Base-by-base conservation (phyloP, 352 stramenopile species). In the Phytophthora cajani region DNA sequence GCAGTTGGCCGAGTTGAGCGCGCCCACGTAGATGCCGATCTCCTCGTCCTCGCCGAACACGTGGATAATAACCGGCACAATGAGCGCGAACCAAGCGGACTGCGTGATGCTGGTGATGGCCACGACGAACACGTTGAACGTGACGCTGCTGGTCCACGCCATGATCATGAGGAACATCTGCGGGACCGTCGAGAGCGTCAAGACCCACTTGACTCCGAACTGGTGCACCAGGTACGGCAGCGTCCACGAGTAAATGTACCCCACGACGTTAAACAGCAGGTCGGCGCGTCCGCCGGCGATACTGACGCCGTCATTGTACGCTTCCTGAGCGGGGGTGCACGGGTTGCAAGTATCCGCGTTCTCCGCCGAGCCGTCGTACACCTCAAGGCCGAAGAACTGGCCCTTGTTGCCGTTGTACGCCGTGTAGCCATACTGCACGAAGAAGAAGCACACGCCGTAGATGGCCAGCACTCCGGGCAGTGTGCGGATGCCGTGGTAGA, bases 1-100 rank as follows among this genome's bases (percentile, higher is more conserved):
- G 69, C 81, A 90, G 47, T 87, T 87, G 8, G 85, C 81, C n/a
- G 82, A 91, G 71, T 91, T 93, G 58, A 93, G 67, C 7, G 82
- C 82, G 1, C 85, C 85, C 7, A 89, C 80, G 63, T 86, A 91
- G 51, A 92, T 79, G 3, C 85, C 85, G 19, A 91, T 81, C 12
- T 85, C 72, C 9, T 69, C 67, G 0, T 74, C 72, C 2, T 75
- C 56, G 8, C 85, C 85, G 25, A 87, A 81, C 2, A 90, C 72
- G 64, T 91, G 81, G 30, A 92, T 71, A 16, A 90, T 86, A 0
- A 91, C 63, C 0, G 85, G 85, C 59, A 90, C 82, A 30, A 87
- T 65, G 36, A 91, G 64, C 1, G 81, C 75, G 40, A 89, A 88
- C 38, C 88, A 64, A 0, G 72, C 77, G 3, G 77, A 51, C 55